A percentile compares a stretch with the other conserved stretches of the same genome.
These are phyloP conservation scores for Tubosaeta brunneosetosa DNA, from an alignment of 768 basidiomycete genomes.

Conservation along the genomic window DNA sequence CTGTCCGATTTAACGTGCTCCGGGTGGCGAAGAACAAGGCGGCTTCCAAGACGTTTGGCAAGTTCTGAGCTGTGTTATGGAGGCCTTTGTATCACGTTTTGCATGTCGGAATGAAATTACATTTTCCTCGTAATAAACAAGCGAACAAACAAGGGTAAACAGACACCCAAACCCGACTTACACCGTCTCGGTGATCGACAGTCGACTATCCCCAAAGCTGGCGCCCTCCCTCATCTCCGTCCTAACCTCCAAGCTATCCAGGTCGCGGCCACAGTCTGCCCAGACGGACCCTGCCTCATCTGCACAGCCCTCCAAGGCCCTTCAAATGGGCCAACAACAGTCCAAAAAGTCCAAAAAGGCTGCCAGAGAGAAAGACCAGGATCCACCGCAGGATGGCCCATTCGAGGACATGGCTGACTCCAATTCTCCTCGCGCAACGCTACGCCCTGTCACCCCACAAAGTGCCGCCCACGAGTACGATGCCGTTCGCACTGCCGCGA, in stretches of 20 bases:
- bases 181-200: constrained; percentile 26
- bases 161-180: constrained; percentile 24
- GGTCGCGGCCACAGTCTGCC: constrained; percentile 69
- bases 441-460: constrained; percentile 37
- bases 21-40: constrained; percentile 95
- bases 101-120: constrained; percentile 17
- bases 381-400: constrained; percentile 39
- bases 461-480: constrained; percentile 35
- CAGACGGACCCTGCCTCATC: constrained; percentile 60
- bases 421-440: constrained; percentile 43
- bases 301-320: constrained; percentile 31
- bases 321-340: constrained; percentile 77
- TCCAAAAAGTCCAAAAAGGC: constrained; percentile 77
- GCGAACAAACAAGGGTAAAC: constrained; percentile 32
- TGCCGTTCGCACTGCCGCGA: constrained; percentile 29
- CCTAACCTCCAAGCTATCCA: constrained; percentile 63
- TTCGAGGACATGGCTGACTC: constrained; percentile 37
- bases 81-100: constrained; percentile 13
- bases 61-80: constrained; percentile 58
- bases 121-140: constrained; percentile 27
- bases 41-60: constrained; percentile 84
- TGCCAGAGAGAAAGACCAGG: constrained; percentile 65
- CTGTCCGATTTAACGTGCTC: constrained; percentile 98
- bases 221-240: constrained; percentile 79
- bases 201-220: constrained; percentile 54